Evolutionary conservation across 176 grass and related monocot genomes (phyloP), one percentile per base, ranked within the genome.

Genomic region (Bothriochloa decipiens): DNA sequence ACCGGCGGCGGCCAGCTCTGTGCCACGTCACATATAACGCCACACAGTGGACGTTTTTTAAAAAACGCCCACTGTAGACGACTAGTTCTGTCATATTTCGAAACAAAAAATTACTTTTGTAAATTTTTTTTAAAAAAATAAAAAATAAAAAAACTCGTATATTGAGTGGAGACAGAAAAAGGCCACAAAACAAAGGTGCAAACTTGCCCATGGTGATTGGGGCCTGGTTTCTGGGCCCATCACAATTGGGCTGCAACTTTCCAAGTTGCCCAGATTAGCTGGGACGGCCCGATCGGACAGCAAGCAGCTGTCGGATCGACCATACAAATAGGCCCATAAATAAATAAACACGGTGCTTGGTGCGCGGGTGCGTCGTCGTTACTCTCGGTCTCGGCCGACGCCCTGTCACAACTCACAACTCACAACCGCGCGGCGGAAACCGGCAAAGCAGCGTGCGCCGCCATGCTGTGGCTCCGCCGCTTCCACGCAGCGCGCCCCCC

Each of bases 391-490:
- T 47, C 61, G 77, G 25, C 25, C 61, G 61, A 66, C 41, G 41
- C 10, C 39, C 43, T 36, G 43, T 81, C 64, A 22, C 78, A 11
- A 15, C 29, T 32, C 29, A 32, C 29, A 32, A 32, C 29, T n/a
- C n/a, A n/a, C n/a, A n/a, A n/a, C 64, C 41, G 26, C 22, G 53
- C 53, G 53, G 53, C 33, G 36, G 53, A 32, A 32, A 2, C 52
- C 47, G 17, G 52, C 55, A 64, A 8, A 8, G 53, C 74, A 40
- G 55, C 36, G 55, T 77, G 75, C 35, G 0, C n/a, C 45, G 20
- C 65, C 77, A 72, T 72, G 23, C 42, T 80, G 42, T 80, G 77
- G 77, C 18, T 80, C 60, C 63, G 65, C 78, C 11, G 18, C 42
- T n/a, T 25, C 64, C 78, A 69, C 76, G 75, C 13, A n/a, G 75